Conservation (phyloP, 2,329 filamentous ascomycete genomes). For the Colletotrichum costaricense region DNA sequence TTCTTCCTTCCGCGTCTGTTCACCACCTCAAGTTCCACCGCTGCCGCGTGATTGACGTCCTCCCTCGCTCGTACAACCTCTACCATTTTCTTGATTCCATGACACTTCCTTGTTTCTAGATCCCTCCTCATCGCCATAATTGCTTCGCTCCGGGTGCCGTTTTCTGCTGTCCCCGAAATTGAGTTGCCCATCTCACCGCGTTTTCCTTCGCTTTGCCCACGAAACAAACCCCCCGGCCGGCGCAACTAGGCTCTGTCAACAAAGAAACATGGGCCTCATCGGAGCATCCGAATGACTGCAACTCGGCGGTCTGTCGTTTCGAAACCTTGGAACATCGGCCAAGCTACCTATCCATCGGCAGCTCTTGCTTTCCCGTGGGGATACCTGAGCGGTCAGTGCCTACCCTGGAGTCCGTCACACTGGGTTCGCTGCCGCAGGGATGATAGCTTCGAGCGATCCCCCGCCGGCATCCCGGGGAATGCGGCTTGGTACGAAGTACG, state of each 20-base stretch:
- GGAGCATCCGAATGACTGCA: slow-evolving; percentile 14
- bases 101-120: too few relatives aligned
- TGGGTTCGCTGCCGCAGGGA: slow-evolving; percentile 22
- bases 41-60: background rate
- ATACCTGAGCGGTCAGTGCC: slow-evolving; percentile 27
- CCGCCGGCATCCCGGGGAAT: slow-evolving; percentile 25
- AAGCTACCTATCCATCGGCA: slow-evolving; percentile 26
- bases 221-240: background rate
- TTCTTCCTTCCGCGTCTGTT: background rate
- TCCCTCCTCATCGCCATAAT: background rate
- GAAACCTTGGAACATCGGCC: slow-evolving; percentile 12
- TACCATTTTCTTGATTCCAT: background rate
- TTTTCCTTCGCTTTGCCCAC: slow-evolving; percentile 1
- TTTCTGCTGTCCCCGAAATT: slow-evolving; percentile 12
- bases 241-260: background rate
- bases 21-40: background rate
- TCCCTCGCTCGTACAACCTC: background rate
- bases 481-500: slow-evolving; percentile 15
- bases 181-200: background rate
- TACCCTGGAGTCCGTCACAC: slow-evolving; percentile 15
- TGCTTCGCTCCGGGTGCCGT: background rate
- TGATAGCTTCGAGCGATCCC: slow-evolving; percentile 16
- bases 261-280: background rate
- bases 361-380: slow-evolving; percentile 19
- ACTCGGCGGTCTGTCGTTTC: slow-evolving; percentile 9